Base-by-base conservation (phyloP, 805 yeast species). In the Kazachstania africana region DNA sequence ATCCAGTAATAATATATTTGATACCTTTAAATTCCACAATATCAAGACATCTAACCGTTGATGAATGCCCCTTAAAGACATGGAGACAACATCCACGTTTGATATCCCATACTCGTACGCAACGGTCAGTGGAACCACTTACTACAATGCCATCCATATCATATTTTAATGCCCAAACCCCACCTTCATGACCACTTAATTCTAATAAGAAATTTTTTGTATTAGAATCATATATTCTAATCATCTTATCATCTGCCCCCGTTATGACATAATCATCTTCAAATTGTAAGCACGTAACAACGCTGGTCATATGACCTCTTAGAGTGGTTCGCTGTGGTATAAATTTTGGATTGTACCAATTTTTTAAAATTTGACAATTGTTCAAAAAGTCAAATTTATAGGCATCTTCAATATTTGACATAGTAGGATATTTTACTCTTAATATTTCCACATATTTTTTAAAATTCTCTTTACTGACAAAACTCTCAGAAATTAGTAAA, bases 151-250 rank as follows among this genome's bases (percentile, higher is more conserved):
- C 57, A 6, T 85, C 83, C 45, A 77, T 74, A 15, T 82, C 85
- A 50, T 85, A 87, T 56, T 88, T 84, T 52, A 91, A 66, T 1
- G 98, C 97, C 98, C 98, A 91, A 4, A 91, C 98, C 24, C 98
- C 98, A 27, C 98, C 98, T 33, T 80, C 94, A 50, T 91, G 98
- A 6, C 95, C 96, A 26, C 67, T 64, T 27, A 91, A 63, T 5
- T 75, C 74, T 26, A 68, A 62, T 6, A 75, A 47, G 31, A 78
- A 62, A 26, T 61, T 59, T 4, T 96, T 96, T 1, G 80, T 72
- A 19, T 65, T 61, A 1, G 95, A 75, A 41, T 78, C 78, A 55
- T 82, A 84, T 6, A 91, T 75, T 40, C 82, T 76, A 38, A 91
- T 82, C 50, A 73, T 70, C 39, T 72, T 72, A 42, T 84, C 95